Evolutionary conservation across 345 rosid species (phyloP).

Genomic region (Murraya koenigii): DNA sequence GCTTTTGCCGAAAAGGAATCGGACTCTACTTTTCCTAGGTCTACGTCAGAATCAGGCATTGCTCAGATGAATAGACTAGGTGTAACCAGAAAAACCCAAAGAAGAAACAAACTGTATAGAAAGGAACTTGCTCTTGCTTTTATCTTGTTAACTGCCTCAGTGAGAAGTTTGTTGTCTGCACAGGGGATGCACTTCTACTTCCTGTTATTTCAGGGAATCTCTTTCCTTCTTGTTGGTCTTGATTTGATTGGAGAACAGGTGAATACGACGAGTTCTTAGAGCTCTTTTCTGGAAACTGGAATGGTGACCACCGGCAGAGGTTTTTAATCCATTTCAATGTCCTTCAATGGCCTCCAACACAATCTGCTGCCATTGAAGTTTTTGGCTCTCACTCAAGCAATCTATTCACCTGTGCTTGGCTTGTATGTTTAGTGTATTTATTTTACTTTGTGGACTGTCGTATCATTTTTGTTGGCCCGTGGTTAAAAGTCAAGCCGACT

Average conservation of each 20-base stretch:
- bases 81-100: slow-evolving; percentile 38
- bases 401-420: no score
- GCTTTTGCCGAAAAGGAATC: slow-evolving; percentile 61
- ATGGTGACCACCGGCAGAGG: neutral
- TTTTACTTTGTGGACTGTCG: no score
- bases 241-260: slow-evolving; percentile 94
- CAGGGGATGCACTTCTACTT: slow-evolving; percentile 92
- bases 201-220: slow-evolving; percentile 82
- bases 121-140: slow-evolving; percentile 75
- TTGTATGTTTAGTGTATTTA: no score
- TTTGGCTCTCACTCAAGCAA: no score
- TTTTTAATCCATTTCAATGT: neutral
- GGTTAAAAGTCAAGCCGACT: no score
- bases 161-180: slow-evolving; percentile 79
- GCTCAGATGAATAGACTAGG: slow-evolving; percentile 59
- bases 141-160: slow-evolving; percentile 62
- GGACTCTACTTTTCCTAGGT: slow-evolving; percentile 41
- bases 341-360: neutral
- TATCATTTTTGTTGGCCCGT: no score
- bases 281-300: neutral
- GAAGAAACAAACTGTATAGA: slow-evolving; percentile 61
- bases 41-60: slow-evolving; percentile 71
- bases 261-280: slow-evolving; percentile 30
- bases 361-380: no score
- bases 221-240: slow-evolving; percentile 79